These are phyloP conservation scores for Houttuynia cordata DNA, from an alignment of 164 flowering plant genomes.

Conservation along the genomic window DNA sequence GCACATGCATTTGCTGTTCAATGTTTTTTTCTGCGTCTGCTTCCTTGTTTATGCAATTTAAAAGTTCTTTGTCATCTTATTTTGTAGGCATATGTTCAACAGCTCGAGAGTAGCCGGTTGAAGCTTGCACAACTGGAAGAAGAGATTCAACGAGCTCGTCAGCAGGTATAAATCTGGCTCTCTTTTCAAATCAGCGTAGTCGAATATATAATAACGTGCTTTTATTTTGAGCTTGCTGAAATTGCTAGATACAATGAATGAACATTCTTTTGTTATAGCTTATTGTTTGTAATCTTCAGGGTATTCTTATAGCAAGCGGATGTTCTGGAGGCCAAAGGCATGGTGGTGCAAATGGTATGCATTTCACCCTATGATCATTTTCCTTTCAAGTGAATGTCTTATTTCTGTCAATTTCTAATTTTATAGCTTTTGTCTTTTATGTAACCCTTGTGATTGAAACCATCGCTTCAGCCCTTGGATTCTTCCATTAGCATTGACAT, in stretches of 20 bases:
- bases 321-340: constrained; percentile 35
- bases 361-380: not conserved
- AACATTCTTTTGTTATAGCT: not conserved
- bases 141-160: constrained; percentile 68
- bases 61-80: constrained; percentile 6
- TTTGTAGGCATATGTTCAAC: constrained; percentile 86
- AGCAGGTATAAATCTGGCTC: constrained; percentile 37
- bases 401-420: no score
- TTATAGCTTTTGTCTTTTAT: no score
- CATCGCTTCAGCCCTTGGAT: not conserved
- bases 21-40: not conserved
- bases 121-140: constrained; percentile 72
- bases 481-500: not conserved
- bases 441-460: no score
- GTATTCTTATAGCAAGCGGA: constrained; percentile 39
- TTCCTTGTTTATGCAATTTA: not conserved
- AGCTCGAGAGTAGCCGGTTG: constrained; percentile 60
- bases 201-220: no score
- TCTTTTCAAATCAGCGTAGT: no score
- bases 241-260: no score
- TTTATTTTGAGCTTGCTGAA: no score
- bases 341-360: constrained; percentile 48
- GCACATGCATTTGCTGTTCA: no score
- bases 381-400: not conserved
- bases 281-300: constrained; percentile 30